phyloP scores from a whole-genome alignment of 1,284 basidiomycete species.

The Sphagnurus paluster region DNA sequence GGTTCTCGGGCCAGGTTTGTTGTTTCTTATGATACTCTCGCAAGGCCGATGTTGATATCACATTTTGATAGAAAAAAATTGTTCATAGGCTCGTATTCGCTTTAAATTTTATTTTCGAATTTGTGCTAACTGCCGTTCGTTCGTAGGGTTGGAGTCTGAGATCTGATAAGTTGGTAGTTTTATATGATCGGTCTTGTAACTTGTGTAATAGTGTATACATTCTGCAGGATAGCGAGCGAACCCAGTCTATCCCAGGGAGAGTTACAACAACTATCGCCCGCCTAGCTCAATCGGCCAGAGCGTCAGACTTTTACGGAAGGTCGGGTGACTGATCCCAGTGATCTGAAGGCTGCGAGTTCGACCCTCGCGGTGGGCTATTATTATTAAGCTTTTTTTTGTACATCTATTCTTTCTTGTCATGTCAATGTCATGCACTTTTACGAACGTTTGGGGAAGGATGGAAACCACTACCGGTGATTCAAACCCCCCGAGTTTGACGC shows the following conservation, averaged over 20 bases:
- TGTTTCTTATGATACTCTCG: constrained; percentile 6
- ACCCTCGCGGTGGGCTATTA: constrained; percentile 86
- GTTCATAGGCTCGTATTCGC: constrained; percentile 29
- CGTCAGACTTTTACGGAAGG: constrained; percentile 70
- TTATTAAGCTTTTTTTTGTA: no score
- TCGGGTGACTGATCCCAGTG: constrained; percentile 3
- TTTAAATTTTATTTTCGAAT: background rate
- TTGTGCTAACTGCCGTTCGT: background rate
- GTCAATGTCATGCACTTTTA: no score
- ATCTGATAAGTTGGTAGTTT: background rate
- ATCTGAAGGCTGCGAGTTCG: constrained; percentile 92
- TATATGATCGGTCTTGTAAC: background rate
- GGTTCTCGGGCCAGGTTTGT: constrained; percentile 79
- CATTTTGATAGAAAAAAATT: constrained; percentile 49
- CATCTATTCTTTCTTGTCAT: no score
- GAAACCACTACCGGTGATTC: no score
- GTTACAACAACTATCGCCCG: constrained; percentile 45
- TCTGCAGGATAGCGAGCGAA: no score
- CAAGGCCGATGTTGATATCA: constrained; percentile 14
- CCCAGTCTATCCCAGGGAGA: background rate
- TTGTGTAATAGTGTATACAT: background rate
- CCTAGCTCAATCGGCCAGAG: constrained; percentile 89
- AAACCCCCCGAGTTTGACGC: no score
- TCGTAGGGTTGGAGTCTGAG: constrained; percentile 30
- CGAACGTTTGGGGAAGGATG: no score